A percentile compares a stretch with the other conserved stretches of the same genome.
Evolutionary conservation across 257 asterid species (phyloP).

Genomic region (Buddleja alternifolia): DNA sequence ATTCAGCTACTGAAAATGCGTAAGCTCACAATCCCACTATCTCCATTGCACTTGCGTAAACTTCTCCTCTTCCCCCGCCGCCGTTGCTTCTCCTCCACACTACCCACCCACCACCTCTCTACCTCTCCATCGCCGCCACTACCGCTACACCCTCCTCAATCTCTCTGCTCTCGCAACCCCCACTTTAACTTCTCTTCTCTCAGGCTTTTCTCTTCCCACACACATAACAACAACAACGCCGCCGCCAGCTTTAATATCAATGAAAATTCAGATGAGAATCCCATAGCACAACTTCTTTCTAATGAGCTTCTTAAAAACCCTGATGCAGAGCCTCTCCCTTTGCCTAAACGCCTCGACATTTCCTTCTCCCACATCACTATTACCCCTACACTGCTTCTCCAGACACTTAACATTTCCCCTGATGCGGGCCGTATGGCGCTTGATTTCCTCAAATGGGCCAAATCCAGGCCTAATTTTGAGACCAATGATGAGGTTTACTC

Average conservation of each 20-base stretch:
- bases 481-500: slow-evolving; percentile 63
- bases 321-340: slow-evolving; percentile 61
- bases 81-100: slow-evolving; percentile 36
- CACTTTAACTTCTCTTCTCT: slow-evolving; percentile 22
- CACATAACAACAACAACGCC: slow-evolving; percentile 3
- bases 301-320: slow-evolving; percentile 61
- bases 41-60: slow-evolving; percentile 52
- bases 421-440: slow-evolving; percentile 71
- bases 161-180: slow-evolving; percentile 17
- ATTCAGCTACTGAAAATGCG: slow-evolving; percentile 53
- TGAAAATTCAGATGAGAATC: slow-evolving; percentile 35
- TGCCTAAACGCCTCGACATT: slow-evolving; percentile 73
- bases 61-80: slow-evolving; percentile 36
- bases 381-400: slow-evolving; percentile 48
- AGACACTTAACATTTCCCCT: slow-evolving; percentile 64
- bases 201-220: slow-evolving; percentile 50
- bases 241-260: background rate
- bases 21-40: slow-evolving; percentile 40
- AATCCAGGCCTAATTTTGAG: slow-evolving; percentile 51
- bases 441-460: slow-evolving; percentile 79
- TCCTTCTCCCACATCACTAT: slow-evolving; percentile 71
- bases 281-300: slow-evolving; percentile 47
- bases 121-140: slow-evolving; percentile 28
- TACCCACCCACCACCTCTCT: slow-evolving; percentile 29
- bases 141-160: slow-evolving; percentile 18